Percentiles rank a stretch among this genome's conserved stretches.
phyloP scores from a whole-genome alignment of 345 rosid genomes.

The Euphorbia lathyris region DNA sequence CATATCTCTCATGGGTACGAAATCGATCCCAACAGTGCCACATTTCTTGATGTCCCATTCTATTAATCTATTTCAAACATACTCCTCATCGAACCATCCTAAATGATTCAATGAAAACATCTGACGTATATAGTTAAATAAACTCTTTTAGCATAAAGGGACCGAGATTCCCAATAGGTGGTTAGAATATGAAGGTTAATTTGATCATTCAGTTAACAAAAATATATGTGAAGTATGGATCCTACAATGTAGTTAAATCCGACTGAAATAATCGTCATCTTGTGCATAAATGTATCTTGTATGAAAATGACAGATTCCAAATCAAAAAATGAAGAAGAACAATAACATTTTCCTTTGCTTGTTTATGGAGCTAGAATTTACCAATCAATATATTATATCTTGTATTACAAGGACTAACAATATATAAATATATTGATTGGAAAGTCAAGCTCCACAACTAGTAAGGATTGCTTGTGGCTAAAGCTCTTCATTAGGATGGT shows the following conservation, averaged over 20 bases:
- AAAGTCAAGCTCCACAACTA: too few relatives aligned
- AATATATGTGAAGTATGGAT: background rate
- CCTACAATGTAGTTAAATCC: constrained; percentile 16
- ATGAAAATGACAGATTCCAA: too few relatives aligned
- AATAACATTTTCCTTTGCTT: too few relatives aligned
- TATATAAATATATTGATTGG: too few relatives aligned
- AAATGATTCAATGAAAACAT: background rate
- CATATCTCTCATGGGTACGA: background rate
- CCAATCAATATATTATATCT: too few relatives aligned
- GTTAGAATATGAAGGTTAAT: background rate
- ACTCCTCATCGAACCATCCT: background rate
- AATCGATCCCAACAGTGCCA: constrained; percentile 8
- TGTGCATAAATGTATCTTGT: too few relatives aligned
- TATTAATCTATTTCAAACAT: background rate
- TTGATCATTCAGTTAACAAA: background rate
- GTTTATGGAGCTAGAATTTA: too few relatives aligned
- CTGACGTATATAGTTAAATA: background rate
- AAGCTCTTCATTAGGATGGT: too few relatives aligned
- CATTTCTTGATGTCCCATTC: background rate
- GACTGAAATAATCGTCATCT: too few relatives aligned
- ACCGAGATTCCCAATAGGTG: background rate
- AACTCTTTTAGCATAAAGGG: background rate
- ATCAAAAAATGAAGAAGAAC: too few relatives aligned
- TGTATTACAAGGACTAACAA: too few relatives aligned
- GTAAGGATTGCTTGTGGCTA: too few relatives aligned